Evolutionary conservation across 2,329 filamentous ascomycete genomes (phyloP), one percentile per base, ranked within the genome.

Genomic region (Pseudocercospora fuligena): DNA sequence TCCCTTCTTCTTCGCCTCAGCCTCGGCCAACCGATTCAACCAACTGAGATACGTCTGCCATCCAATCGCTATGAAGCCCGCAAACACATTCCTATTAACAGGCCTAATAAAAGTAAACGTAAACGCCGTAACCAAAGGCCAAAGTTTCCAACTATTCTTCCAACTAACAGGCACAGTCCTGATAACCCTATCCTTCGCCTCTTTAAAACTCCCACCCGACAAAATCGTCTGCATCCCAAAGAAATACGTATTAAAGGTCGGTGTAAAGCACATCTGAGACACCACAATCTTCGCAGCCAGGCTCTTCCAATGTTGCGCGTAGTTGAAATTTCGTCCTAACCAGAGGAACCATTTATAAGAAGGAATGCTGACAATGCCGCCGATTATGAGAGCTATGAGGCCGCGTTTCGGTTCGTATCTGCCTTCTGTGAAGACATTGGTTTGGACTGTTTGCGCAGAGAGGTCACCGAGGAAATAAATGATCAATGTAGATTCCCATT

Each of bases 41-140:
- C 89, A 91, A 72, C 89, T 92, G 73, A 97, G 76, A 83, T 97
- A 97, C 0, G 92, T 93, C 85, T 97, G 94, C 94, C 94, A 97
- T 0, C 91, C 92, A 60, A 97, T 90, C 0, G 92, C 92, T 70
- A 97, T 86, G 6, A 90, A 69, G 54, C 80, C 92, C 0, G 90
- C 88, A 72, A 97, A 95, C 16, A 97, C 85, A 73, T 89, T 92
- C 60, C 94, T 84, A 79, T 92, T 94, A 75, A 94, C 89, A 57
- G 93, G 83, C 27, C 89, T 88, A 4, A 97, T 82, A 74, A 92
- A 95, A n/a, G 90, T 88, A 75, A 97, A 96, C 78, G 86, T 94
- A 76, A 97, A 90, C 0, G 93, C 93, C 14, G 91, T 96, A 16
- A 97, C 90, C 0, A 88, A 88, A 0, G 94, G 94, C 94, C 94